Evolutionary conservation across 176 grass and related monocot species (phyloP), one percentile per base, ranked within the genome.

Genomic region (Metroxylon sagu): DNA sequence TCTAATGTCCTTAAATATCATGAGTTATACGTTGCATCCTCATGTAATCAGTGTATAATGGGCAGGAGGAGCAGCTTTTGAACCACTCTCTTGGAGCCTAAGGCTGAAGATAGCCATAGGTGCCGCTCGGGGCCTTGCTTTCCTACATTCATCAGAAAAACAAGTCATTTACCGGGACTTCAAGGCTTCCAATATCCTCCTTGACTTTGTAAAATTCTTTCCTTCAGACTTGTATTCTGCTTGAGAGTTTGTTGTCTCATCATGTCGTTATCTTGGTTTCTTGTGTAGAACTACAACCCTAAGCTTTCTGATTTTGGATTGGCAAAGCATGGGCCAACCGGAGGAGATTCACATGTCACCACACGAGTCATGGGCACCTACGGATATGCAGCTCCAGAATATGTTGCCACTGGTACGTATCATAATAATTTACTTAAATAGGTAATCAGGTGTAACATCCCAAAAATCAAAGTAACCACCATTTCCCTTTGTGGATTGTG

Each of bases 331-430:
- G 68, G 68, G 19, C 68, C 68, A 3, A 49, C 55, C 5, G 68
- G 39, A 12, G 54, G 54, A 26, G 54, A 70, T 14, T 25, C 68
- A 0, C 68, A 70, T 50, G 23, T 70, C 19, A 70, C 68, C 3
- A 70, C 68, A n/a, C 68, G 68, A 59, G 39, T 70, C 68, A 28
- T 70, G 68, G 68, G 68, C 68, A 70, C 68, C 30, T 50, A 59
- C 0, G 68, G 68, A 25, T 70, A 70, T 27, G 68, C 68, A 18
- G 68, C 55, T 59, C 57, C 57, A 10, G 57, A 59, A 25, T 59
- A 59, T 29, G 15, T 59, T 16, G 26, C 57, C 15, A 70, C 68
- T 19, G 68, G 68, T 70, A 51, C 4, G 67, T 50, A 43, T 12
- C 35, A 43, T 43, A 43, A 43, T 3, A 43, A 12, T 12, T 43